These are phyloP conservation scores for Nitzschia sp. DNA, from an alignment of 108 stramenopile species.

Conservation along the genomic window DNA sequence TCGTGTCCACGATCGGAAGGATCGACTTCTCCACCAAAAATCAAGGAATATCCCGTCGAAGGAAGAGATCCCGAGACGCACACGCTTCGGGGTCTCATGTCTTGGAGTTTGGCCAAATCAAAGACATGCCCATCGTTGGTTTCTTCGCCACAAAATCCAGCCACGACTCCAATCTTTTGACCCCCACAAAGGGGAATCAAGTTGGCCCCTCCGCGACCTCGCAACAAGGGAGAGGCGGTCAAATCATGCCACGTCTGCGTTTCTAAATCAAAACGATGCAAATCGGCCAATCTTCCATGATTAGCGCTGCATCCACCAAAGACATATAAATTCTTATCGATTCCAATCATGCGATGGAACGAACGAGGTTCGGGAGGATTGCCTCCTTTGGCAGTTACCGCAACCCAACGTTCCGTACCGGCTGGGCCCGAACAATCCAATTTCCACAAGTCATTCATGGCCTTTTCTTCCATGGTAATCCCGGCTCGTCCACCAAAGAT, in stretches of 20 bases:
- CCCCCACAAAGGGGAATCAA: constrained; percentile 39
- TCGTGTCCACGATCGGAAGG: constrained; percentile 67
- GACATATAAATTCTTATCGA: constrained; percentile 46
- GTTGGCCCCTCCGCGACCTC: constrained; percentile 66
- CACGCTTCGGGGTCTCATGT: constrained; percentile 58
- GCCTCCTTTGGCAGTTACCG: constrained; percentile 16
- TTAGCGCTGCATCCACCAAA: constrained; percentile 73
- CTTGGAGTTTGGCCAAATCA: constrained; percentile 23
- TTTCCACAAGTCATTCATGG: constrained; percentile 68
- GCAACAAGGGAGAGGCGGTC: constrained; percentile 17
- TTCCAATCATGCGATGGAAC: constrained; percentile 62
- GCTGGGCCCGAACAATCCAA: constrained; percentile 28
- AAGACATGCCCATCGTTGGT: constrained; percentile 66
- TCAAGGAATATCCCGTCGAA: constrained; percentile 23
- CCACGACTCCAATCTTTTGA: constrained; percentile 40
- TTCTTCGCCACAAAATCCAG: constrained; percentile 70
- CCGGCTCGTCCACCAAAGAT: constrained; percentile 71
- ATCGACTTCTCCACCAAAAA: constrained; percentile 80
- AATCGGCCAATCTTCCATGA: constrained; percentile 50
- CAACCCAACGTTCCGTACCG: constrained; percentile 38
- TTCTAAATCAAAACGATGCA: constrained; percentile 55
- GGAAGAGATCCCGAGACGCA: constrained; percentile 54
- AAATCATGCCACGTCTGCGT: constrained; percentile 38
- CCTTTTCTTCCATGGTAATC: constrained; percentile 54
- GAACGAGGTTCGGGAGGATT: constrained; percentile 54